Base-by-base conservation (phyloP, 202 grass and related monocot genomes). In the Dendrocalamus latiflorus region DNA sequence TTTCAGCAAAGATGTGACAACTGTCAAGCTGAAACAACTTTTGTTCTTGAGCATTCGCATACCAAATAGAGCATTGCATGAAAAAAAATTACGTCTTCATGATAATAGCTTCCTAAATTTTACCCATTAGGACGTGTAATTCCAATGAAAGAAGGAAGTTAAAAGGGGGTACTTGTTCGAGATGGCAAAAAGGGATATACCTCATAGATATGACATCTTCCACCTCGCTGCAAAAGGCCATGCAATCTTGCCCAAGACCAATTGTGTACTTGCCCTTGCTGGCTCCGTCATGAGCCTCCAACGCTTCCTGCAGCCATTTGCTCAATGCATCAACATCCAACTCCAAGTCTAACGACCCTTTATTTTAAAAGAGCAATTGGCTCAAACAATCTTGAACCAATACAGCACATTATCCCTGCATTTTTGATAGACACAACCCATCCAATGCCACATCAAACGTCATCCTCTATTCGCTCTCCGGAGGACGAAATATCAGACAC, bases 121-220 rank as follows among this genome's bases (percentile, higher is more conserved):
- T 14, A 58, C 13, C 5, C n/a, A 6, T 58, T 13, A 30, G 18
- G 71, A 82, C 26, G 13, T 16, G 17, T 8, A 81, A 21, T 68
- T 45, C 59, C 70, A 50, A 78, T 6, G 36, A 44, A 44, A 79
- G 8, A 69, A 71, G 15, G 49, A 56, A 76, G 37, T 12, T 28
- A 48, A 82, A 65, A n/a, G 12, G 11, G 4, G 3, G 43, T 18
- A 51, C 18, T 73, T 39, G 13, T 47, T 38, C 42, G 0, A 41
- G 14, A 6, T 30, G 14, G 15, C 60, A 67, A 18, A 1, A 63
- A 15, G 20, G 65, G 16, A 64, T 74, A 66, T 83, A 98, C 95
- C 95, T 89, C 96, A 96, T 99, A 5, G 93, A 99, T 34, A 99
- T 99, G 9, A 99, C 96, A 82, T 99, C 96, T 87, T 99, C 96